Evolutionary conservation across 2,329 filamentous ascomycete genomes (phyloP), one percentile per base, ranked within the genome.

Genomic region (Ascochyta rabiei): DNA sequence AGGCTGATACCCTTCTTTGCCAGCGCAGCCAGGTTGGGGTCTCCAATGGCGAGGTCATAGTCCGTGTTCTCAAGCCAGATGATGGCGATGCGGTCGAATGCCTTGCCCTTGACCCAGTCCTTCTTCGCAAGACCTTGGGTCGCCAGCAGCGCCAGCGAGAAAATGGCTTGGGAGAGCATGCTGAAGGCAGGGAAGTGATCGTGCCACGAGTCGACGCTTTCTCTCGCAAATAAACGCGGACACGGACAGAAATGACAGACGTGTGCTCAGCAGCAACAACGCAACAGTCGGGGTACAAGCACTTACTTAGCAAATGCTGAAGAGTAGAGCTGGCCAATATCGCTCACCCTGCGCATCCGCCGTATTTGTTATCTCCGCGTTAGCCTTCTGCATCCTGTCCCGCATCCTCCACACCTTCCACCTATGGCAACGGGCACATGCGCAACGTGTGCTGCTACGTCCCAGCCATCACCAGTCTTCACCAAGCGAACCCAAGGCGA

Each of bases 11-110:
- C 88, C 72, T 84, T 80, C 56, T 77, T 75, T 10, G 85, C 84
- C 19, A 89, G 77, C 76, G 77, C 85, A 35, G 76, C 70, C 18
- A 87, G 76, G 69, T 85, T 86, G 41, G 84, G 81, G 71, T 92
- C 88, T 15, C 80, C 82, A 33, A 79, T 78, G 2, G 89, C 85
- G 66, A 86, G 83, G 47, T 84, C 81, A 61, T 84, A 92, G 73
- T 84, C 81, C 43, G 86, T 89, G 71, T 93, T 93, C 78, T 93
- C 90, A 42, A 91, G 81, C 86, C 88, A 93, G 73, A 93, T 86
- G 53, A 86, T 83, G 50, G 86, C 85, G 57, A 90, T 84, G 15
- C 89, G 85, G 69, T 91, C 83, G 69, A 93, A 93, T 0, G 82
- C 85, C 69, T 87, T 85, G 58, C 90, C 90, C 69, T 85, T 81